A percentile compares a stretch with the other conserved stretches of the same genome.
Conservation (phyloP, 768 basidiomycete species). For the Gymnopilus dilepis region DNA sequence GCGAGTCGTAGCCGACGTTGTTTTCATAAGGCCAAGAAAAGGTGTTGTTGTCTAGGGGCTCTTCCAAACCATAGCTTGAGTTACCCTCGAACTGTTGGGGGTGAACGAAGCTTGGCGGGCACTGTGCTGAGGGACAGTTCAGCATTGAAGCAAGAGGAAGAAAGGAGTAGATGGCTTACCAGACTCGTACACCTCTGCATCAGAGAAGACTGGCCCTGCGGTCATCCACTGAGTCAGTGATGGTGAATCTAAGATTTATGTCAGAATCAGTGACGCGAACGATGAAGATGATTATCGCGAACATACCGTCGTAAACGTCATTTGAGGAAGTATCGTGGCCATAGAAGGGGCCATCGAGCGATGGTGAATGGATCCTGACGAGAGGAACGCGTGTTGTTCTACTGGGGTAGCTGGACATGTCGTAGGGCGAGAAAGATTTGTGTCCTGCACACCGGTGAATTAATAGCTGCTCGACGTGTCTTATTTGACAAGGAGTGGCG, state of each 20-base stretch:
- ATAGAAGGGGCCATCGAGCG: constrained; percentile 21
- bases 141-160: constrained; percentile 2
- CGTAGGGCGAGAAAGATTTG: constrained; percentile 27
- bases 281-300: neutral
- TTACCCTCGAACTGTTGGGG: constrained; percentile 3
- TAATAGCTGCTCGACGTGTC: constrained; percentile 22
- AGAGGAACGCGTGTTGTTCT: constrained; percentile 24
- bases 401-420: constrained; percentile 24
- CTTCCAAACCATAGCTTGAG: constrained; percentile 20
- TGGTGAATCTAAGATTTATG: constrained; percentile 23
- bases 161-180: constrained; percentile 17
- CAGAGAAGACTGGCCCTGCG: constrained; percentile 28
- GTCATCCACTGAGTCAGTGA: constrained; percentile 32
- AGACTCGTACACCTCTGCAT: constrained; percentile 32
- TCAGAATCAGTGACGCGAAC: neutral
- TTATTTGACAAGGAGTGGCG: constrained; percentile 24
- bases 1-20: constrained; percentile 26
- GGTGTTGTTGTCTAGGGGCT: constrained; percentile 27
- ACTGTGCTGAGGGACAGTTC: constrained; percentile 22
- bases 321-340: constrained; percentile 22
- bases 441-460: constrained; percentile 17
- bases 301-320: constrained; percentile 22
- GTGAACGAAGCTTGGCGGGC: constrained; percentile 26
- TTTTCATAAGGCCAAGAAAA: constrained; percentile 35
- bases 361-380: constrained; percentile 29